Percentiles rank a stretch among this genome's conserved stretches.
These are phyloP conservation scores for Reticulascus tulasneorum DNA, from an alignment of 2,329 filamentous ascomycete species.

Conservation along the genomic window DNA sequence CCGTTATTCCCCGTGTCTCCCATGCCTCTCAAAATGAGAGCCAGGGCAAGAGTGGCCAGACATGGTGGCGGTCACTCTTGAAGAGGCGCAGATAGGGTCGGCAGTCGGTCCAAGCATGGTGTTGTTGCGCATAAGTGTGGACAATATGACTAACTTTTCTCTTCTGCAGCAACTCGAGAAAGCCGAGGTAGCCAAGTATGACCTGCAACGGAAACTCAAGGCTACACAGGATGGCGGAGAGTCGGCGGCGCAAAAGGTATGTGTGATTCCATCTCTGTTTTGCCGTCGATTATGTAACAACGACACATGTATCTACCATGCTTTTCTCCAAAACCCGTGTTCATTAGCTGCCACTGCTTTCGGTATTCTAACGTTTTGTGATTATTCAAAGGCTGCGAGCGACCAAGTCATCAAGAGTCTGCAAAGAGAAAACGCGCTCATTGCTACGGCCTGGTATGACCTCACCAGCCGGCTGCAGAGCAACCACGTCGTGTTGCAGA, in stretches of 20 bases:
- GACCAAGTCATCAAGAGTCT: constrained; percentile 63
- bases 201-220: constrained; percentile 53
- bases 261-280: constrained; percentile 26
- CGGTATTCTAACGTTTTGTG: background rate
- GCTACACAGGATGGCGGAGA: constrained; percentile 45
- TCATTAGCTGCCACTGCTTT: background rate
- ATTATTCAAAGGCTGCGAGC: constrained; percentile 37
- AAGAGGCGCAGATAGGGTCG: too few relatives aligned
- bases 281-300: background rate
- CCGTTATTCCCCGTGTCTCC: constrained; percentile 2
- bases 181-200: constrained; percentile 52
- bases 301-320: background rate
- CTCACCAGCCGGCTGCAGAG: constrained; percentile 74
- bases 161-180: constrained; percentile 52
- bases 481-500: constrained; percentile 74
- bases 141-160: constrained; percentile 18
- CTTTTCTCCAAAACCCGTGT: background rate
- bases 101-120: too few relatives aligned
- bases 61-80: too few relatives aligned
- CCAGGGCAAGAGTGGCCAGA: too few relatives aligned
- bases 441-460: constrained; percentile 84
- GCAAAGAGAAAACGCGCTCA: constrained; percentile 72
- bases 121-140: too few relatives aligned
- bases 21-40: too few relatives aligned
- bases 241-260: constrained; percentile 49